Evolutionary conservation across 2,329 filamentous ascomycete genomes (phyloP).

Genomic region (Trichoderma sp.): DNA sequence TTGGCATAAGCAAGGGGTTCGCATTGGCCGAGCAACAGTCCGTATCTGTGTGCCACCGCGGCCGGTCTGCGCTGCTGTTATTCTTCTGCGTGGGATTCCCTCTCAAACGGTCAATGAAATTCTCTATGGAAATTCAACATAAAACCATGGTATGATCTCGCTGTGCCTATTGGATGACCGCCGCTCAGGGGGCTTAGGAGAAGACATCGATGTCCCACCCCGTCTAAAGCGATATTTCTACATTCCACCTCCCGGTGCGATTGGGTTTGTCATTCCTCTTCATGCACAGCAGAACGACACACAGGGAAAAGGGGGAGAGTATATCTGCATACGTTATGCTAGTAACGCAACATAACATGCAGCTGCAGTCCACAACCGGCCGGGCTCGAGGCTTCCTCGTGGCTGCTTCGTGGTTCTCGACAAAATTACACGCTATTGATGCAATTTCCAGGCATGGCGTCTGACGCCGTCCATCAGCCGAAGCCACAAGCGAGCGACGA

Average conservation of each 20-base stretch:
- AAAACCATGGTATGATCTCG: background rate
- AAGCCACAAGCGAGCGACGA: conserved; percentile 4
- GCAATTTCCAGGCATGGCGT: background rate
- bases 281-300: too few relatives aligned
- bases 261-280: too few relatives aligned
- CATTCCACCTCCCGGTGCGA: background rate
- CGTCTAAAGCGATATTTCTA: background rate
- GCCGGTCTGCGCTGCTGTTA: background rate
- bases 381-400: conserved; percentile 1
- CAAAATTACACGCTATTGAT: conserved; percentile 6
- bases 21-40: conserved; percentile 16
- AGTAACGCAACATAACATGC: conserved; percentile 2
- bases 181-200: background rate
- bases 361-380: background rate
- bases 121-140: conserved; percentile 6
- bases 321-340: background rate
- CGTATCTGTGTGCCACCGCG: background rate
- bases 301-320: background rate
- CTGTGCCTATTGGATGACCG: conserved; percentile 4
- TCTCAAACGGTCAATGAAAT: background rate
- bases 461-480: conserved; percentile 8
- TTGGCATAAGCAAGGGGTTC: background rate
- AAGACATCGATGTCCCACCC: background rate
- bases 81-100: background rate
- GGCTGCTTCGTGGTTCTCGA: background rate